Percentiles rank a stretch among this genome's conserved stretches.
Evolutionary conservation across 1,139 yeast genomes (phyloP).

Genomic region (Yamadazyma oceani): DNA sequence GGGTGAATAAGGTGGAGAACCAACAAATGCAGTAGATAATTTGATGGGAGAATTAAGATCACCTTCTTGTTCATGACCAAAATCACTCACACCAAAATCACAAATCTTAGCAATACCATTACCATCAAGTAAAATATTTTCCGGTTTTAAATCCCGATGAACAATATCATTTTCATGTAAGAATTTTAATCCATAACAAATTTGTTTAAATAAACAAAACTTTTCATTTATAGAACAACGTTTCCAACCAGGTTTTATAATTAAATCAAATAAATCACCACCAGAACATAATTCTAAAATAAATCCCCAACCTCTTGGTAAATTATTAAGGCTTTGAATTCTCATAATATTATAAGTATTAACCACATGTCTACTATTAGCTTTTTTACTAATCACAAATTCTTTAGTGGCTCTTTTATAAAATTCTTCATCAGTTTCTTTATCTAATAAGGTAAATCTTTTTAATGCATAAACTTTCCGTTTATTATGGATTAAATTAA

Average conservation of each 20-base stretch:
- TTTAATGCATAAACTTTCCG: constrained; percentile 57
- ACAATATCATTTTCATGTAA: constrained; percentile 59
- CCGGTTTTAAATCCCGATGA: constrained; percentile 69
- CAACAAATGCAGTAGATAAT: constrained; percentile 53
- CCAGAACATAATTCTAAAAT: constrained; percentile 65
- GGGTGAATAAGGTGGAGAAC: constrained; percentile 79
- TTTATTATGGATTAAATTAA: constrained; percentile 42
- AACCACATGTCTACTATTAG: constrained; percentile 58
- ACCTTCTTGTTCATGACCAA: constrained; percentile 57
- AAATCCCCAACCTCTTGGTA: constrained; percentile 77
- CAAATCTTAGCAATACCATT: constrained; percentile 67
- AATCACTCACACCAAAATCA: constrained; percentile 75
- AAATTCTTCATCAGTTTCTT: constrained; percentile 65
- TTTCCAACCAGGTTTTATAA: constrained; percentile 50
- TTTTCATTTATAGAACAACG: constrained; percentile 46
- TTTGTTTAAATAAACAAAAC: constrained; percentile 62
- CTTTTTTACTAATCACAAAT: constrained; percentile 55
- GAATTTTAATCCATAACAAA: constrained; percentile 50
- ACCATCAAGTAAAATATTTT: constrained; percentile 54
- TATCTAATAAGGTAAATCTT: constrained; percentile 57
- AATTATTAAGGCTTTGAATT: constrained; percentile 53
- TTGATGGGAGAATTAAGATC: constrained; percentile 51
- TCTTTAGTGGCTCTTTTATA: constrained; percentile 66
- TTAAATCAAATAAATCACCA: constrained; percentile 48
- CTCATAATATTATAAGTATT: constrained; percentile 55